Evolutionary conservation across 2,329 filamentous ascomycete species (phyloP).

Genomic region (Sphaerulina vaccinii): DNA sequence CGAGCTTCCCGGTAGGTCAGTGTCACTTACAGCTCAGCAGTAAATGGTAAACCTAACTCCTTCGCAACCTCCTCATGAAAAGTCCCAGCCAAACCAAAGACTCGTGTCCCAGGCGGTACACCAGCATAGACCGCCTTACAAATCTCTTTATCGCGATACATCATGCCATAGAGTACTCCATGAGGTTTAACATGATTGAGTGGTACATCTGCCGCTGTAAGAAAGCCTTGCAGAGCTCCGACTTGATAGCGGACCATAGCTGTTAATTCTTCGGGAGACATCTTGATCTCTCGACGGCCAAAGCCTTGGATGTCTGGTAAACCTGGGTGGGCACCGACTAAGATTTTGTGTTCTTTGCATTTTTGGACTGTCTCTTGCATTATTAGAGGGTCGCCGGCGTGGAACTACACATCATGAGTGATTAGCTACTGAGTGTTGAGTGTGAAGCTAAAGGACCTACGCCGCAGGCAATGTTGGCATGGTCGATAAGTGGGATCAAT

Average conservation of each 20-base stretch:
- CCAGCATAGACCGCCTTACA: slow-evolving; percentile 55
- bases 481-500: slow-evolving; percentile 60
- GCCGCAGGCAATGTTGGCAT: slow-evolving; percentile 59
- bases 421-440: no score
- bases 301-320: slow-evolving; percentile 66
- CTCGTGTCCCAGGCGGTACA: slow-evolving; percentile 51
- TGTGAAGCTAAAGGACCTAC: no score
- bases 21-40: slow-evolving; percentile 46
- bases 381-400: slow-evolving; percentile 59
- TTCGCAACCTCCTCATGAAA: slow-evolving; percentile 55
- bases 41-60: slow-evolving; percentile 54
- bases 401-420: slow-evolving; percentile 34
- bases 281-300: slow-evolving; percentile 61
- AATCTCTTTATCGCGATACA: slow-evolving; percentile 50
- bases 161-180: slow-evolving; percentile 60
- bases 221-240: slow-evolving; percentile 60
- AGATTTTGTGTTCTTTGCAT: slow-evolving; percentile 58
- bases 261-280: slow-evolving; percentile 40
- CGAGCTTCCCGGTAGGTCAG: no score
- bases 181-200: slow-evolving; percentile 59
- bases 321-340: slow-evolving; percentile 62
- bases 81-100: slow-evolving; percentile 57
- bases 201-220: slow-evolving; percentile 56
- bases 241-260: slow-evolving; percentile 63
- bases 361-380: slow-evolving; percentile 61